Evolutionary conservation across 108 stramenopile species (phyloP), one percentile per base, ranked within the genome.

Genomic region (Seminavis robusta): DNA sequence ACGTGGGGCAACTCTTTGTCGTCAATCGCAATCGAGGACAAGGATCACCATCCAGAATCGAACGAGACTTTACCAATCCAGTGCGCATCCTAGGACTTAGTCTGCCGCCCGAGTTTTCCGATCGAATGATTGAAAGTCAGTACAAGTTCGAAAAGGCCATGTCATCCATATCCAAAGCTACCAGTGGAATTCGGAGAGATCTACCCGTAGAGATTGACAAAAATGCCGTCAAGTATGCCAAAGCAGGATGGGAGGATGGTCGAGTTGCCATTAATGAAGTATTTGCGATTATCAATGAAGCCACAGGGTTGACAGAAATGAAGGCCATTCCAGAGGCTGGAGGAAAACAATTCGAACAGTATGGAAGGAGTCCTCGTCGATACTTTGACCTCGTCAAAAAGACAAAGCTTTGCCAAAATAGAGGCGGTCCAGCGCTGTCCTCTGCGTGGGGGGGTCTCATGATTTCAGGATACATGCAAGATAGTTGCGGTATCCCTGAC

Each of bases 361-460:
- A 92, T 63, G 90, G 90, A 25, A 49, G 90, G 32, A 81, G 77
- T 43, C 65, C 71, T 32, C 42, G 80, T 23, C 64, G 79, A 17
- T 92, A 84, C 61, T 65, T 83, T 55, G 86, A 92, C 16, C 62
- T 85, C 16, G 65, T 80, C 52, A 92, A 92, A 44, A 92, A 92
- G 71, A 84, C 80, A 33, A 88, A 87, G 40, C 55, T 86, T 9
- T 92, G 91, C 62, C 87, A 88, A 50, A 92, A 92, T 67, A 63
- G 91, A 31, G 74, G 74, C 17, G 74, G 74, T 7, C 74, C 67
- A 3, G 68, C 67, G 4, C 51, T 75, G 17, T 56, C 63, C 11
- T 65, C 71, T 23, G 91, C 87, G 8, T 92, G 91, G 91, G 91
- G 90, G 4, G 74, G 82, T 47, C 65, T 88, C 25, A 87, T 88